Conservation (phyloP, 768 basidiomycete species). For the Agrocybe praecox region DNA sequence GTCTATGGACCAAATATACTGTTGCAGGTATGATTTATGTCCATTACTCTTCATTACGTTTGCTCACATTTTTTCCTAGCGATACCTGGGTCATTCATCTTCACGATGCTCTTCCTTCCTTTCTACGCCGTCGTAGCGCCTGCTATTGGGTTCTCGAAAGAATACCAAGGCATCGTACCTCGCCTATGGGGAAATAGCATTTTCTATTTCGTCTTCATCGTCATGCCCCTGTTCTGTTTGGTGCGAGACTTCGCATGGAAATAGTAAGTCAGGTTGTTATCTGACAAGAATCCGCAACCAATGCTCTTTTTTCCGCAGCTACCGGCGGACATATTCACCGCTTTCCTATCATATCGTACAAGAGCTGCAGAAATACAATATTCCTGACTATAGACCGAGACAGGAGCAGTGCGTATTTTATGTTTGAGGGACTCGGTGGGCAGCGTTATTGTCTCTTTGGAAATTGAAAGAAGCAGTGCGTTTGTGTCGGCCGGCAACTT, state of each 20-base stretch:
- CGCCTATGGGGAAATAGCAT: slow-evolving; percentile 86
- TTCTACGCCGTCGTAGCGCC: slow-evolving; percentile 90
- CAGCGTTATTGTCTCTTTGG: slow-evolving; percentile 22
- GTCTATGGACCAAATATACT: slow-evolving; percentile 99
- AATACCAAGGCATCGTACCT: slow-evolving; percentile 89
- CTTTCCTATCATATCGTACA: slow-evolving; percentile 98
- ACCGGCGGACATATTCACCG: slow-evolving; percentile 87
- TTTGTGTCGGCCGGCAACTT: slow-evolving; percentile 4
- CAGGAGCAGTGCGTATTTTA: slow-evolving; percentile 86
- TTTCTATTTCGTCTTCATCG: slow-evolving; percentile 87
- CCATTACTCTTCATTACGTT: background rate
- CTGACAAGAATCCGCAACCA: slow-evolving; percentile 10
- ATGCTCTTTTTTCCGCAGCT: slow-evolving; percentile 47
- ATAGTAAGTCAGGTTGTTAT: slow-evolving; percentile 64
- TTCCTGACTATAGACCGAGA: slow-evolving; percentile 93
- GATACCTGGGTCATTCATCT: slow-evolving; percentile 95
- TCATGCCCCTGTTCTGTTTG: slow-evolving; percentile 85
- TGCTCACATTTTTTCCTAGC: slow-evolving; percentile 45
- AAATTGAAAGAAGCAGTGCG: slow-evolving; percentile 14
- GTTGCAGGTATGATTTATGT: slow-evolving; percentile 65
- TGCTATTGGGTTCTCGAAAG: slow-evolving; percentile 82
- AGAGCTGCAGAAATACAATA: slow-evolving; percentile 98
- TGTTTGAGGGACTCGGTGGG: background rate
- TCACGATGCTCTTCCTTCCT: slow-evolving; percentile 96
- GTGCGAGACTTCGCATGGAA: slow-evolving; percentile 94